phyloP scores from a whole-genome alignment of 1,284 basidiomycete species.

The Xerocomus minutiporus region DNA sequence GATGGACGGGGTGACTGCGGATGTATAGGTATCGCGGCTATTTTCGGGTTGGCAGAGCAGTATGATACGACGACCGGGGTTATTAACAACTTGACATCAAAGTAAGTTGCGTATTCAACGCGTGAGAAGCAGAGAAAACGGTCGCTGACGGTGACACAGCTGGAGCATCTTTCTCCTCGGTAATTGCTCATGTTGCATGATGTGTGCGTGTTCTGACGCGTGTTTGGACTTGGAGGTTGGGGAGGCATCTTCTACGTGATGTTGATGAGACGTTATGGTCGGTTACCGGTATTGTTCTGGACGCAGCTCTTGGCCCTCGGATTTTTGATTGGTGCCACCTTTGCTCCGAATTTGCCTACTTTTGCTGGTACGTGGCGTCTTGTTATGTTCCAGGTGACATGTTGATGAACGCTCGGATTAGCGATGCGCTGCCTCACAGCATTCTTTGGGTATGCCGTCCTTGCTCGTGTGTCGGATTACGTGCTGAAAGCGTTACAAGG shows the following conservation, averaged over 20 bases:
- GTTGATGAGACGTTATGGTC: constrained; percentile 51
- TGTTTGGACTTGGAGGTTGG: constrained; percentile 37
- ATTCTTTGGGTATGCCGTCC: constrained; percentile 55
- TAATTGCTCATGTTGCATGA: constrained; percentile 13
- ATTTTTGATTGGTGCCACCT: constrained; percentile 50
- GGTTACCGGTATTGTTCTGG: constrained; percentile 58
- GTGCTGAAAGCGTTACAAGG: constrained; percentile 31
- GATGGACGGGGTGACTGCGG: not conserved
- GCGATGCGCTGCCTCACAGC: constrained; percentile 69
- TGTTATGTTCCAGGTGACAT: not conserved
- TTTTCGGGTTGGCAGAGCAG: constrained; percentile 48
- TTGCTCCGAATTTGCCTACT: constrained; percentile 46
- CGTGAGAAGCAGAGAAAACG: not conserved
- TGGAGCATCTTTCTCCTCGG: constrained; percentile 58
- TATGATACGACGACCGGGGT: constrained; percentile 49
- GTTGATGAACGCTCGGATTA: constrained; percentile 20
- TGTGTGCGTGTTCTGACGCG: constrained; percentile 2
- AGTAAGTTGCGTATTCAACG: constrained; percentile 31
- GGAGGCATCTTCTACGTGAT: constrained; percentile 54
- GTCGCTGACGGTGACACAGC: constrained; percentile 26
- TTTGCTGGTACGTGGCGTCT: constrained; percentile 38
- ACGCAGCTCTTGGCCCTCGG: constrained; percentile 46
- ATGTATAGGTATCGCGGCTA: constrained; percentile 42
- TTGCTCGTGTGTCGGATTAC: not conserved
- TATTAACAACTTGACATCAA: constrained; percentile 54